Percentiles rank a stretch among this genome's conserved stretches.
Evolutionary conservation across 2,329 filamentous ascomycete species (phyloP).

Genomic region (Hypoxylon rubiginosum): DNA sequence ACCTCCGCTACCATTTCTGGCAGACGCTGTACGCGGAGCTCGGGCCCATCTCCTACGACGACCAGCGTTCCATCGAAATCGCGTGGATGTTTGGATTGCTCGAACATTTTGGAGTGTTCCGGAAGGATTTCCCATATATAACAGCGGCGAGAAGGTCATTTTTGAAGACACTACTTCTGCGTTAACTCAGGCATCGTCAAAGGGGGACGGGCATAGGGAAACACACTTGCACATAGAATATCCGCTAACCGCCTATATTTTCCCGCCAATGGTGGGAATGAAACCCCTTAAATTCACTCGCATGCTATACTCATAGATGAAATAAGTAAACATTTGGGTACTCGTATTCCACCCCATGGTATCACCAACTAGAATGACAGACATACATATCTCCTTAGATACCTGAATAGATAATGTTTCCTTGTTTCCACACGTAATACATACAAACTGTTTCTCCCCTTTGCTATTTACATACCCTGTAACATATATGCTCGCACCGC

Average conservation of each 20-base stretch:
- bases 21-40: background rate
- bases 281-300: too few relatives aligned
- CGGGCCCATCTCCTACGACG: background rate
- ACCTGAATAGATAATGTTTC: background rate
- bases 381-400: background rate
- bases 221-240: too few relatives aligned
- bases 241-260: too few relatives aligned
- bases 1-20: constrained; percentile 2
- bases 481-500: background rate
- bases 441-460: constrained; percentile 1
- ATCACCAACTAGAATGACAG: background rate
- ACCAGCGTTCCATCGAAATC: background rate
- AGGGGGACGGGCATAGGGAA: too few relatives aligned
- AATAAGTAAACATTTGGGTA: constrained; percentile 1
- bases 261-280: too few relatives aligned
- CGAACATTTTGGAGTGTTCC: background rate
- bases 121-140: background rate
- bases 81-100: background rate
- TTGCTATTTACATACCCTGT: background rate
- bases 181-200: background rate
- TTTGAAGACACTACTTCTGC: background rate
- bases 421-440: background rate
- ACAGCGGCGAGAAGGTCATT: background rate
- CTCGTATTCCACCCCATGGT: constrained; percentile 1
- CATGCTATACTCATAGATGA: too few relatives aligned